Conservation (phyloP, 208 protist genomes). For the Crithidia fasciculata region DNA sequence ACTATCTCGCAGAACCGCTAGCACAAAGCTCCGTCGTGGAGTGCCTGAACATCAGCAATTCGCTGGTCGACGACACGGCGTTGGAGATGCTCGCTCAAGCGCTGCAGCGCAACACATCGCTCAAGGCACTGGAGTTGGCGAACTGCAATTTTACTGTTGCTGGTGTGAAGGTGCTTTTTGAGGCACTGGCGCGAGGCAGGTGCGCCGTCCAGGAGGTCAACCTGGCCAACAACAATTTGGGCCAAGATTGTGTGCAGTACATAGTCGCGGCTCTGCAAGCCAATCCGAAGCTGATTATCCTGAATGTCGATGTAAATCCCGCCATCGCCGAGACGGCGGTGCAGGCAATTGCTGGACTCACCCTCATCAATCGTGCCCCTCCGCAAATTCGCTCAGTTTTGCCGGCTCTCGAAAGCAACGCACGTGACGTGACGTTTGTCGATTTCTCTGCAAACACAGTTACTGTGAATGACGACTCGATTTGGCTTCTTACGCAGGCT, state of each 20-base stretch:
- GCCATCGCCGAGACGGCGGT: conserved; percentile 51
- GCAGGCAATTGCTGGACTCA: conserved; percentile 69
- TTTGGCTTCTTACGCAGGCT: conserved; percentile 74
- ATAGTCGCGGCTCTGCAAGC: conserved; percentile 63
- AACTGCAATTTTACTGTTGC: conserved; percentile 84
- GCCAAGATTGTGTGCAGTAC: conserved; percentile 50
- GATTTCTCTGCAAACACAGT: conserved; percentile 65
- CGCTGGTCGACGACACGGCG: conserved; percentile 64
- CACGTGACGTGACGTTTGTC: conserved; percentile 42
- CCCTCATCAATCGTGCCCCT: conserved; percentile 81
- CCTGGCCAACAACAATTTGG: conserved; percentile 84
- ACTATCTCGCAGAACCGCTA: conserved; percentile 68
- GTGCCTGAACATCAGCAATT: conserved; percentile 85
- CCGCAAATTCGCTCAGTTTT: conserved; percentile 58
- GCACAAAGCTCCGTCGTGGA: conserved; percentile 56
- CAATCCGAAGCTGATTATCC: conserved; percentile 62
- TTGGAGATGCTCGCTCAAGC: conserved; percentile 58
- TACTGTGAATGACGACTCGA: conserved; percentile 68
- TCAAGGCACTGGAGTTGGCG: conserved; percentile 77
- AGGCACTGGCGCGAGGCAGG: conserved; percentile 45
- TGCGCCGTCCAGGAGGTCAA: conserved; percentile 76
- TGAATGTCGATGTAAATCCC: conserved; percentile 86
- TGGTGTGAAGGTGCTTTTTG: conserved; percentile 69
- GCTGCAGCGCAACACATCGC: conserved; percentile 64
- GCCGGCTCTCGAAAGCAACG: conserved; percentile 64